Evolutionary conservation across 495 filamentous ascomycete species (phyloP).

Genomic region (Xylaria bambusicola): DNA sequence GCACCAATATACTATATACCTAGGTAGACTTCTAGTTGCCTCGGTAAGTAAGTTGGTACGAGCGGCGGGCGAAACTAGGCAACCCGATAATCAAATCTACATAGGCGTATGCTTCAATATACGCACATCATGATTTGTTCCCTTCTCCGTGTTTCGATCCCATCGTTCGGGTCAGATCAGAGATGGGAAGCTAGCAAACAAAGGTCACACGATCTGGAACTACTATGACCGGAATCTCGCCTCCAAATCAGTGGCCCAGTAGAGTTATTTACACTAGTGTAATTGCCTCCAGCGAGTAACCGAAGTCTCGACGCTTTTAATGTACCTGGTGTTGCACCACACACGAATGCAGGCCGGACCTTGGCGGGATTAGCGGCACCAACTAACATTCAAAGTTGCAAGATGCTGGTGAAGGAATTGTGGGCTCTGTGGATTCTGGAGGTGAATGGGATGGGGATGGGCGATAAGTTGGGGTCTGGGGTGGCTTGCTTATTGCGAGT

Average conservation of each 20-base stretch:
- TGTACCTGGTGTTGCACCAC: background rate
- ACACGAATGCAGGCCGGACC: background rate
- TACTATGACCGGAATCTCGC: background rate
- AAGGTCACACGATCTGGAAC: constrained; percentile 9
- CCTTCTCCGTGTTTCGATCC: background rate
- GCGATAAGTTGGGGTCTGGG: constrained; percentile 7
- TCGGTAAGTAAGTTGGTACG: no score
- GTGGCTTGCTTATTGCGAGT: background rate
- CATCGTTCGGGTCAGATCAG: no score
- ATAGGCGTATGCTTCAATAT: background rate
- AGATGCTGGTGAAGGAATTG: constrained; percentile 13
- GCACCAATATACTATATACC: no score
- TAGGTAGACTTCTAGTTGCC: no score
- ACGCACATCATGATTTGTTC: background rate
- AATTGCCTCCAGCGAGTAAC: background rate
- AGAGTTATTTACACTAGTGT: no score
- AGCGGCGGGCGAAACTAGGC: background rate
- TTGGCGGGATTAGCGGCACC: constrained; percentile 8
- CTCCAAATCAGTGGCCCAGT: background rate
- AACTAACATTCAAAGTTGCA: background rate
- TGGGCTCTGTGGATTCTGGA: constrained; percentile 9
- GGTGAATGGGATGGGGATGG: constrained; percentile 17
- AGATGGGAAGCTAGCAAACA: background rate
- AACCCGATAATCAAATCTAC: no score
- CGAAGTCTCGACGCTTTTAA: background rate